Conservation (phyloP, 306 rosid species). For the Delonix regia region DNA sequence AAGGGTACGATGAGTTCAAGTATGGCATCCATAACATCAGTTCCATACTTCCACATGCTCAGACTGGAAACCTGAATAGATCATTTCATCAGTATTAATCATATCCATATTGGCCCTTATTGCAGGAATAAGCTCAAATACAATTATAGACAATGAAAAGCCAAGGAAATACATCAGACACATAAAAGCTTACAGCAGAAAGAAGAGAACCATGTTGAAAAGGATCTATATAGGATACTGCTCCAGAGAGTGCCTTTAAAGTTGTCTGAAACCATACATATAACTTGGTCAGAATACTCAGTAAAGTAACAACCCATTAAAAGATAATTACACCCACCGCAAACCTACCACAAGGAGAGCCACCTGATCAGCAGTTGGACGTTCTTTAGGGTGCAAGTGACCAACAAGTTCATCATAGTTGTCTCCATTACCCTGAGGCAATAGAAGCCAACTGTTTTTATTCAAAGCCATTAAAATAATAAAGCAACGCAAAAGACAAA, state of each 20-base stretch:
- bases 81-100: constrained; percentile 2
- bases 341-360: constrained; percentile 54
- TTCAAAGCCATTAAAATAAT: background rate
- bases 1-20: constrained; percentile 64
- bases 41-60: constrained; percentile 72
- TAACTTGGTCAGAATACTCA: constrained; percentile 7
- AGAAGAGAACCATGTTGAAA: constrained; percentile 60
- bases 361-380: constrained; percentile 36
- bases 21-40: constrained; percentile 81
- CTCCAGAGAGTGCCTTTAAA: constrained; percentile 71
- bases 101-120: background rate
- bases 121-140: background rate
- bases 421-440: constrained; percentile 48
- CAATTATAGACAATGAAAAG: background rate
- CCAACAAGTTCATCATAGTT: constrained; percentile 45
- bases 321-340: background rate
- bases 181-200: constrained; percentile 46
- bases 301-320: background rate
- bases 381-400: constrained; percentile 29
- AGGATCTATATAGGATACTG: constrained; percentile 57
- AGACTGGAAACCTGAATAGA: constrained; percentile 59
- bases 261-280: constrained; percentile 52
- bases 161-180: background rate
- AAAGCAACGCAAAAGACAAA: background rate
- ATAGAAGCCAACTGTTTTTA: background rate